phyloP scores from a whole-genome alignment of 1,284 basidiomycete genomes.

The Ustilago bromivora region DNA sequence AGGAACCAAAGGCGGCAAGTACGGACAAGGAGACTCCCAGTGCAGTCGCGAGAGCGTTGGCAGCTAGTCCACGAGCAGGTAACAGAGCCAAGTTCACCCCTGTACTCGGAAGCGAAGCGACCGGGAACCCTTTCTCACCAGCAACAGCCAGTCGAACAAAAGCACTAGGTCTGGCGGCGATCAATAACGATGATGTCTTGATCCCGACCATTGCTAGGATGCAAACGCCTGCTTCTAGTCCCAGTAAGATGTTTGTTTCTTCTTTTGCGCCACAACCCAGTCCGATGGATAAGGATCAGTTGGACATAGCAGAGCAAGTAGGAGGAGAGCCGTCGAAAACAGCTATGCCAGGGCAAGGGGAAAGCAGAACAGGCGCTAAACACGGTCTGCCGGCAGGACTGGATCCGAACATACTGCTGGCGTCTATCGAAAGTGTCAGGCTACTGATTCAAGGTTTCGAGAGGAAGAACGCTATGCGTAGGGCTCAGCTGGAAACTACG shows the following conservation, averaged over 20 bases:
- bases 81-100: constrained; percentile 27
- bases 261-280: constrained; percentile 14
- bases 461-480: constrained; percentile 47
- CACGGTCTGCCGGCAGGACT: constrained; percentile 16
- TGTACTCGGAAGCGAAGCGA: constrained; percentile 19
- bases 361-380: background rate
- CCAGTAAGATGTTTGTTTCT: constrained; percentile 31
- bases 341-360: background rate
- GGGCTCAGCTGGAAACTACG: constrained; percentile 47
- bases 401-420: constrained; percentile 39
- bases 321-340: background rate
- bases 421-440: constrained; percentile 51
- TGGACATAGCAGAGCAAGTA: background rate
- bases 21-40: constrained; percentile 42
- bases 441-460: constrained; percentile 52
- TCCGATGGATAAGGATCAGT: background rate
- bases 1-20: constrained; percentile 4
- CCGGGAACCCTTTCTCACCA: constrained; percentile 33
- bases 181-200: constrained; percentile 50
- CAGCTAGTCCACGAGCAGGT: constrained; percentile 29
- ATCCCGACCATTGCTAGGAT: constrained; percentile 46
- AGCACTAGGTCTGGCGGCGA: constrained; percentile 1
- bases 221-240: constrained; percentile 37
- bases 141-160: constrained; percentile 31
- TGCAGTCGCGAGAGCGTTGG: constrained; percentile 39